Percentiles rank a stretch among this genome's conserved stretches.
Evolutionary conservation across 306 rosid genomes (phyloP).

Genomic region (Prosopis cineraria): DNA sequence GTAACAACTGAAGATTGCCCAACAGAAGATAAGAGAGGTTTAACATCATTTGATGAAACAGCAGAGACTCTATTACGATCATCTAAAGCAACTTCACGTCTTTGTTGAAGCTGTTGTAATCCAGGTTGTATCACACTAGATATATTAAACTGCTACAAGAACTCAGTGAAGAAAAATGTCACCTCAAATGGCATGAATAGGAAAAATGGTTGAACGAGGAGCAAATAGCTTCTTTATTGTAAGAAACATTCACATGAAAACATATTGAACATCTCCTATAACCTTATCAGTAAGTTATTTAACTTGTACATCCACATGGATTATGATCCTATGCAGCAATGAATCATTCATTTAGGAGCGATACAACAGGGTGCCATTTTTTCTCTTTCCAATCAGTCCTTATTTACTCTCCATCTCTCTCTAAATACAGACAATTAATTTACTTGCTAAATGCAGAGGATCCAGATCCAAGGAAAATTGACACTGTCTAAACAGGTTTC

Average conservation of each 20-base stretch:
- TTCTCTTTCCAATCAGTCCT: neutral
- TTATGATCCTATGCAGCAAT: neutral
- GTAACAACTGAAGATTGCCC: conserved; percentile 64
- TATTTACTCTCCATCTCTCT: neutral
- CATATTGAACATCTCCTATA: neutral
- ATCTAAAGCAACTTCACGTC: conserved; percentile 68
- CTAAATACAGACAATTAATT: neutral
- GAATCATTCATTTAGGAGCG: neutral
- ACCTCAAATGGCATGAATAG: neutral
- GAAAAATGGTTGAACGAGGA: conserved; percentile 10
- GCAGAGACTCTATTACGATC: conserved; percentile 64
- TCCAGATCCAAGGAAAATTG: neutral
- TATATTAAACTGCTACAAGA: conserved; percentile 60
- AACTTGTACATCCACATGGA: neutral
- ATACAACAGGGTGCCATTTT: neutral
- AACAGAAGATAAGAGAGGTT: conserved; percentile 58
- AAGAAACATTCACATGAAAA: neutral
- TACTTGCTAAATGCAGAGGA: neutral
- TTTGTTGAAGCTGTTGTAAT: conserved; percentile 74
- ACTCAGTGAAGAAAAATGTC: conserved; percentile 29
- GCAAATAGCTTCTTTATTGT: neutral
- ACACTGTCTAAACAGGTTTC: neutral
- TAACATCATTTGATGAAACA: conserved; percentile 58
- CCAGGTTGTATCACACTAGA: conserved; percentile 61
- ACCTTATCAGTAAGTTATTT: neutral